phyloP scores from a whole-genome alignment of 2,329 filamentous ascomycete genomes.

The Pseudofabraea citricarpa region DNA sequence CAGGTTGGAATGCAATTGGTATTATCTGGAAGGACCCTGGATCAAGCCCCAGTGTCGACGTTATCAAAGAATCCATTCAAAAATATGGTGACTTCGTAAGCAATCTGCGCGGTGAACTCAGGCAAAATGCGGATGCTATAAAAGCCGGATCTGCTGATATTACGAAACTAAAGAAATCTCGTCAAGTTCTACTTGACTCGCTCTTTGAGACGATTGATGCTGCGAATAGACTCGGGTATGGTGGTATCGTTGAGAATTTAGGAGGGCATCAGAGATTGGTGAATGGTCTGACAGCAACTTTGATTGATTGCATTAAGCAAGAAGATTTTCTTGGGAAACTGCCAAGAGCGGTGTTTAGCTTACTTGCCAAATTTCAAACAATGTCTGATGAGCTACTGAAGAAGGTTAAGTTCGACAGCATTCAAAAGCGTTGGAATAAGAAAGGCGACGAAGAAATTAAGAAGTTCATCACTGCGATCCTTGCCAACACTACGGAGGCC shows the following conservation, averaged over 20 bases:
- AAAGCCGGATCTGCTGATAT: conserved; percentile 25
- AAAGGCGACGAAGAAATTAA: conserved; percentile 63
- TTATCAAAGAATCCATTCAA: conserved; percentile 24
- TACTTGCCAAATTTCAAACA: conserved; percentile 57
- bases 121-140: conserved; percentile 20
- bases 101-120: conserved; percentile 24
- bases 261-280: conserved; percentile 54
- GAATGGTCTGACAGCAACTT: conserved; percentile 46
- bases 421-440: conserved; percentile 56
- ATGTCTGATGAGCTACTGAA: conserved; percentile 53
- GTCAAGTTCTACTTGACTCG: conserved; percentile 41
- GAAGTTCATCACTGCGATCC: conserved; percentile 53
- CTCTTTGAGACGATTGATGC: conserved; percentile 48
- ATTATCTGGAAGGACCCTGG: conserved; percentile 41
- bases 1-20: conserved; percentile 49
- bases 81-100: conserved; percentile 26
- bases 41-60: conserved; percentile 22
- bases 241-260: conserved; percentile 51
- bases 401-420: conserved; percentile 61
- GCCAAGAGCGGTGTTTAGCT: conserved; percentile 50
- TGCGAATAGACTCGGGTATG: conserved; percentile 49
- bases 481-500: conserved; percentile 29
- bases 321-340: conserved; percentile 48
- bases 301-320: conserved; percentile 49
- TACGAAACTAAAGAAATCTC: conserved; percentile 34